Percentiles rank a stretch among this genome's conserved stretches.
These are phyloP conservation scores for Fraxinus baroniana DNA, from an alignment of 305 asterid species.

Conservation along the genomic window DNA sequence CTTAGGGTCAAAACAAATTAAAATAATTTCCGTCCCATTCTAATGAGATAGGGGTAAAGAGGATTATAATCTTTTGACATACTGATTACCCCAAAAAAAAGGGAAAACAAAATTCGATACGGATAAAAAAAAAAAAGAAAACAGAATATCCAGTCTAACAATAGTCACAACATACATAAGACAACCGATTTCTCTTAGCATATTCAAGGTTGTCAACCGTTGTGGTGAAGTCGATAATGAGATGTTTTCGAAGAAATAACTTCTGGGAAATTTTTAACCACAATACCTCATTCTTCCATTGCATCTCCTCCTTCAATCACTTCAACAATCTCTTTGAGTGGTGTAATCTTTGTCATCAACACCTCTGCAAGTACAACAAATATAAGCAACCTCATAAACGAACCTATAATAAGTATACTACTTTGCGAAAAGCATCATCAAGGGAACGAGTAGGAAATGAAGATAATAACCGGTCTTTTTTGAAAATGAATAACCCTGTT, in stretches of 20 bases:
- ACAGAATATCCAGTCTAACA: background rate
- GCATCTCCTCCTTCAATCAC: conserved; percentile 80
- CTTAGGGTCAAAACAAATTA: background rate
- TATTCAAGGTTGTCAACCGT: background rate
- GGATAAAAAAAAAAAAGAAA: background rate
- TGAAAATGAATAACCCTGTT: conserved; percentile 69
- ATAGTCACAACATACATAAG: background rate
- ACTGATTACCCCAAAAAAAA: background rate
- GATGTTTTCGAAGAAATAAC: background rate
- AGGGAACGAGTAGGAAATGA: background rate
- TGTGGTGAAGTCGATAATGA: background rate
- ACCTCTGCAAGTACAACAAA: conserved; percentile 54
- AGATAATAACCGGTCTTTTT: conserved; percentile 77
- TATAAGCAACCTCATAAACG: conserved; percentile 6
- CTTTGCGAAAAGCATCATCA: conserved; percentile 7
- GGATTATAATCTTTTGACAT: background rate
- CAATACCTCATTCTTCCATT: conserved; percentile 70
- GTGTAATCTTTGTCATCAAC: conserved; percentile 67
- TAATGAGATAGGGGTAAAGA: background rate
- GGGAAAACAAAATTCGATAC: background rate
- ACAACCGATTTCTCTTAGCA: background rate
- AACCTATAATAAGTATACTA: background rate
- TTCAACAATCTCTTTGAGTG: conserved; percentile 56
- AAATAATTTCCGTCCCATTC: background rate
- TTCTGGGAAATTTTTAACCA: background rate